Percentiles rank a stretch among this genome's conserved stretches.
phyloP scores from a whole-genome alignment of 805 yeast species.

The Hanseniaspora thailandica region DNA sequence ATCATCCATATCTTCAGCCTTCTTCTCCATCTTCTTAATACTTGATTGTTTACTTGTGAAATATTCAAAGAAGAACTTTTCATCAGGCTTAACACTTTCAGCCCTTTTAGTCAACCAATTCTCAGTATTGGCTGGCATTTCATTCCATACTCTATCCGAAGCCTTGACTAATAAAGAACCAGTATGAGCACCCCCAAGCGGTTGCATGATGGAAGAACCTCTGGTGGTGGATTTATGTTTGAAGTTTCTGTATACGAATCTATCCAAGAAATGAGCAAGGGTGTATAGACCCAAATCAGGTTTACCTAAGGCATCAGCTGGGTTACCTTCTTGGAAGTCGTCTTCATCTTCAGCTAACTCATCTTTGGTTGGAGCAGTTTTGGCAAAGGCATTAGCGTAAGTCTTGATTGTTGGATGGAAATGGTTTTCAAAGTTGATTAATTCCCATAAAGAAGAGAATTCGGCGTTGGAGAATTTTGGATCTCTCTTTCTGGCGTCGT shows the following conservation, averaged over 20 bases:
- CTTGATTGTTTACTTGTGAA: conserved; percentile 49
- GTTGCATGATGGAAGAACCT: conserved; percentile 95
- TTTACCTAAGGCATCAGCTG: conserved; percentile 47
- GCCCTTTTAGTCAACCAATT: conserved; percentile 65
- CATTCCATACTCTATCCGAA: conserved; percentile 33
- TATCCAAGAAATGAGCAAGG: conserved; percentile 79
- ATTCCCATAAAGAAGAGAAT: conserved; percentile 76
- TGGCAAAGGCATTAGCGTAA: conserved; percentile 54
- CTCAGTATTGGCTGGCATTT: conserved; percentile 69
- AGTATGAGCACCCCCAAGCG: conserved; percentile 70
- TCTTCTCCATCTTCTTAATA: conserved; percentile 23
- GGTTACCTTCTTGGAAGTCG: conserved; percentile 44
- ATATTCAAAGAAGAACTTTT: conserved; percentile 75
- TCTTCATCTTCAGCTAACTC: conserved; percentile 29
- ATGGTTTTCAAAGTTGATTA: conserved; percentile 59
- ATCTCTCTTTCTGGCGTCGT: conserved; percentile 83
- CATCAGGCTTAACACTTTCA: conserved; percentile 70
- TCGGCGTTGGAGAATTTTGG: conserved; percentile 86
- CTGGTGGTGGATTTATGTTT: conserved; percentile 61
- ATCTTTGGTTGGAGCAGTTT: conserved; percentile 20
- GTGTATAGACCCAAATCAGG: conserved; percentile 89
- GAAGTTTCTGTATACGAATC: conserved; percentile 89
- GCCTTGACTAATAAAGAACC: conserved; percentile 58
- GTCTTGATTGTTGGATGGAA: conserved; percentile 85
- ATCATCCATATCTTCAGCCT: conserved; percentile 28